Percentiles rank a stretch among this genome's conserved stretches.
Evolutionary conservation across 2,329 filamentous ascomycete species (phyloP).

Genomic region (Claviceps maximensis): DNA sequence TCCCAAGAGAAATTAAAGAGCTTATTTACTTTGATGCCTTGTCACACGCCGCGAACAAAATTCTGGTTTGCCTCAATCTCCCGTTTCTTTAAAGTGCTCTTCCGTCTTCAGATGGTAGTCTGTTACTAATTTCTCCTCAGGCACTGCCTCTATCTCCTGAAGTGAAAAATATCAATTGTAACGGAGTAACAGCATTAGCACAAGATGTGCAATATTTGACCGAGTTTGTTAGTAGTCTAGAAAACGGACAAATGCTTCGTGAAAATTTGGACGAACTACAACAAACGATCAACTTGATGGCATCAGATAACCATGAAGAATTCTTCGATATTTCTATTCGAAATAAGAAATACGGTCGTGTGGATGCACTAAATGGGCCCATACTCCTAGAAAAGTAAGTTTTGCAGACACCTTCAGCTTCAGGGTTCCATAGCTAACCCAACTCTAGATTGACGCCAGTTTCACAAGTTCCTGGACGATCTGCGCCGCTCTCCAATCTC

Average conservation of each 20-base stretch:
- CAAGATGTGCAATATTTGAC: slow-evolving; percentile 75
- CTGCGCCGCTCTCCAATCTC: slow-evolving; percentile 55
- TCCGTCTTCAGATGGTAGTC: no score
- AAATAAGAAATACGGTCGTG: slow-evolving; percentile 87
- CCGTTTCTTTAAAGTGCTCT: no score
- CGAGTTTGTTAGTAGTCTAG: slow-evolving; percentile 74
- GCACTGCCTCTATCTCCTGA: slow-evolving; percentile 63
- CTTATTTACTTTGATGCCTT: slow-evolving; percentile 96
- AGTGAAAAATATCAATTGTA: slow-evolving; percentile 76
- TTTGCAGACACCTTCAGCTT: not conserved
- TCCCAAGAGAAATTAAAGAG: slow-evolving; percentile 94
- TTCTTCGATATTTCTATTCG: slow-evolving; percentile 86
- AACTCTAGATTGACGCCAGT: slow-evolving; percentile 46
- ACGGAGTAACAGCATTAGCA: slow-evolving; percentile 68
- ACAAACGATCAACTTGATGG: slow-evolving; percentile 82
- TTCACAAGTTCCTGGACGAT: slow-evolving; percentile 43
- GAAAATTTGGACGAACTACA: slow-evolving; percentile 87
- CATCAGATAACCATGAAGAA: slow-evolving; percentile 82
- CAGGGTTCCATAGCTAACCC: slow-evolving; percentile 12
- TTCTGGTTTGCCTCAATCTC: slow-evolving; percentile 41
- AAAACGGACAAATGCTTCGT: slow-evolving; percentile 71
- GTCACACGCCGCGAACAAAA: slow-evolving; percentile 76
- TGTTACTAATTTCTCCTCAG: slow-evolving; percentile 24
- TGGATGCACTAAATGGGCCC: slow-evolving; percentile 82
- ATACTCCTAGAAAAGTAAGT: slow-evolving; percentile 79